These are phyloP conservation scores for Carallia pectinifolia DNA, from an alignment of 345 rosid genomes.

Conservation along the genomic window DNA sequence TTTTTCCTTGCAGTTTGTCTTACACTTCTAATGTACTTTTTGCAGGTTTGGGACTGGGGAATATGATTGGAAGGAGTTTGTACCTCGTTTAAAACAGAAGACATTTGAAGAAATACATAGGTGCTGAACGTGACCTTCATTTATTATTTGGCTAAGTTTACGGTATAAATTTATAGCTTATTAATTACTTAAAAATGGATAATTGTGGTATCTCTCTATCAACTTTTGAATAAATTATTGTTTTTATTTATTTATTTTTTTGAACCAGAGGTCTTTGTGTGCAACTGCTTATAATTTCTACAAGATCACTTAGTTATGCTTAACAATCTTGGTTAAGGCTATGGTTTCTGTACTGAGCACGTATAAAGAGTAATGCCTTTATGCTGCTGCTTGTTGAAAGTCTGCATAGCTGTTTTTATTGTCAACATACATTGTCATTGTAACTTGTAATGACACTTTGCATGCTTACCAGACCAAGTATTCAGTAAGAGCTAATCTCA, in stretches of 20 bases:
- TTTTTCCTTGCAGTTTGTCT: slow-evolving; percentile 17
- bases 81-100: slow-evolving; percentile 89
- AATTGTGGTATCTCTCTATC: neutral
- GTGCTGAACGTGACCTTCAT: slow-evolving; percentile 40
- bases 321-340: no score
- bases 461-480: neutral
- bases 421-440: neutral
- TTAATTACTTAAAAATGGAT: neutral
- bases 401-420: neutral
- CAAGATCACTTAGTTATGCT: neutral
- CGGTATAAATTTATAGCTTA: neutral
- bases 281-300: slow-evolving; percentile 1
- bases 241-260: neutral
- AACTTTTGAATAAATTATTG: no score
- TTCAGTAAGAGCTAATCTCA: neutral
- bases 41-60: slow-evolving; percentile 91
- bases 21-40: slow-evolving; percentile 1
- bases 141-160: neutral
- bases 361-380: no score
- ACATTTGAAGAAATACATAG: slow-evolving; percentile 73
- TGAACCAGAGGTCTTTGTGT: neutral
- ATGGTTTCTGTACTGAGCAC: no score
- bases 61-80: slow-evolving; percentile 87
- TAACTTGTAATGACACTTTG: neutral
- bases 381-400: no score